Evolutionary conservation across 75 land plant species (phyloP), one percentile per base, ranked within the genome.

Genomic region (Gnetum montanum): DNA sequence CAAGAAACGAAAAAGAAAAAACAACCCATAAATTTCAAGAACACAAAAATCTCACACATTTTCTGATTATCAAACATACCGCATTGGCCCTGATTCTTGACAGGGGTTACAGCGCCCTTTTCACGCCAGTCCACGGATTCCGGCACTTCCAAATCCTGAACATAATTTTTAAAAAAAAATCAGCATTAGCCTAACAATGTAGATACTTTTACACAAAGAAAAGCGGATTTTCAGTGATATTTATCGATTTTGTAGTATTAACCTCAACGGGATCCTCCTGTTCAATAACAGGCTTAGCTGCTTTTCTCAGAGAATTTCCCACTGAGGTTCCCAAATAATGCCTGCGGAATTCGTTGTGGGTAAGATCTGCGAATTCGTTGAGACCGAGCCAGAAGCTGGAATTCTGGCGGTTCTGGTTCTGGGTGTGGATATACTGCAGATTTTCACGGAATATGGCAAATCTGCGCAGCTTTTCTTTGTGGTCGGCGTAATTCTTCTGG

Each of bases 21-120:
- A n/a, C n/a, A n/a, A n/a, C n/a, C n/a, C n/a, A n/a, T n/a, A n/a
- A n/a, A n/a, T n/a, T n/a, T n/a, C n/a, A n/a, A n/a, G n/a, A n/a
- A n/a, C n/a, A n/a, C n/a, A n/a, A n/a, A n/a, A n/a, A n/a, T n/a
- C n/a, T n/a, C n/a, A n/a, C n/a, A n/a, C n/a, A n/a, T n/a, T n/a
- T n/a, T n/a, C n/a, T n/a, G n/a, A n/a, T n/a, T n/a, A n/a, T n/a
- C n/a, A n/a, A 47, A 11, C n/a, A 27, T 24, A 59, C 74, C 70
- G 47, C 85, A 82, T 15, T 47, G 37, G 54, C 74, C 85, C 56
- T 77, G 85, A 33, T 82, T 60, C 66, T 82, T 82, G 28, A 77
- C 71, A 1, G 43, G 25, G 0, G 76, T 66, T 2, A 82, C 85
- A 6, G 85, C 81, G 1, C 85, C 85, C 26, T 63, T 64, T 30